phyloP scores from a whole-genome alignment of 306 rosid genomes.

The Quercus rubra region DNA sequence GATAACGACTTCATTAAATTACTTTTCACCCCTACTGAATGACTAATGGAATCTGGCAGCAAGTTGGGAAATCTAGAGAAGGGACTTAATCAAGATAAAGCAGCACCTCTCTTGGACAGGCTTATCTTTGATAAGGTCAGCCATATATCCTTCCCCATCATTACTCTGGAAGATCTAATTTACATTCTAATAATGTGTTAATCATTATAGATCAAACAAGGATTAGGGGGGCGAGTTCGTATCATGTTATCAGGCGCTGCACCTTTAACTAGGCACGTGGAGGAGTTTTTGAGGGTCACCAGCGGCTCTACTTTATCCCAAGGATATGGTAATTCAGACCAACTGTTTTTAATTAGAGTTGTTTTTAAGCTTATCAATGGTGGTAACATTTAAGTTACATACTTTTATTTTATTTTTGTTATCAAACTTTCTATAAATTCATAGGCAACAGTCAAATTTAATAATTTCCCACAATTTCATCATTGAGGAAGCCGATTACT shows the following conservation, averaged over 20 bases:
- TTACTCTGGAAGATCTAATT: neutral
- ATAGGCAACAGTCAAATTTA: too few relatives aligned
- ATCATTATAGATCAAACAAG: conserved; percentile 61
- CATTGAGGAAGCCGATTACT: too few relatives aligned
- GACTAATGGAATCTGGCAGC: conserved; percentile 49
- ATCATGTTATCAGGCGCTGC: conserved; percentile 83
- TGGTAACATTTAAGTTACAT: too few relatives aligned
- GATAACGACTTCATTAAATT: neutral
- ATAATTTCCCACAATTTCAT: too few relatives aligned
- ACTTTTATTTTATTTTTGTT: too few relatives aligned
- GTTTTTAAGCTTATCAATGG: neutral
- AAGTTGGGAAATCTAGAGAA: conserved; percentile 70
- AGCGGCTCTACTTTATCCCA: conserved; percentile 72
- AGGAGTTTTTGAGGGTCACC: conserved; percentile 78
- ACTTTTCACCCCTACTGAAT: conserved; percentile 15
- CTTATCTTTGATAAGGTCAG: conserved; percentile 77
- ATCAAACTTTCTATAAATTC: too few relatives aligned
- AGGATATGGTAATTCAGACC: conserved; percentile 70
- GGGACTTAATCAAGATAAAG: conserved; percentile 72
- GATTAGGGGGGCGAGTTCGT: conserved; percentile 73
- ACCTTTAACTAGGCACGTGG: conserved; percentile 80
- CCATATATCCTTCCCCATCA: conserved; percentile 1
- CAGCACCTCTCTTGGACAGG: conserved; percentile 81
- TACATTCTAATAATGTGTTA: conserved; percentile 2
- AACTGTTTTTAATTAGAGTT: neutral